Evolutionary conservation across 2,329 filamentous ascomycete genomes (phyloP).

Genomic region (Apiospora hydei): DNA sequence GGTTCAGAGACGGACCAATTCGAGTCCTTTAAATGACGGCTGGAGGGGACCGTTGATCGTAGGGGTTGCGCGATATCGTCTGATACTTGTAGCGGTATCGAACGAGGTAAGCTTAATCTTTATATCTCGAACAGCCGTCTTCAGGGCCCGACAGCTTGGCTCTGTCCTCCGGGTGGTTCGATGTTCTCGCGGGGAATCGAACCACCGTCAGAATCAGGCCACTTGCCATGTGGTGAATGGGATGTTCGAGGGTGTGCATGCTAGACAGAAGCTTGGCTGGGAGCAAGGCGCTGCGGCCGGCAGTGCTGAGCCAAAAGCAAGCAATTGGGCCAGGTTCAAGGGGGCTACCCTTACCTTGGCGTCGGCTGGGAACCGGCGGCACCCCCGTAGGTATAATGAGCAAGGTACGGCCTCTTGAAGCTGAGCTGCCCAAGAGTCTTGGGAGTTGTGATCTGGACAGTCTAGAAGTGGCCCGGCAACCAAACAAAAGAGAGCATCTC

Average conservation of each 20-base stretch:
- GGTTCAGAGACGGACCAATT: neutral
- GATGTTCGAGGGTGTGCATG: neutral
- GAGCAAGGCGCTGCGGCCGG: neutral
- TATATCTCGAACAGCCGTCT: constrained; percentile 20
- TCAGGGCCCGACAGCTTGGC: constrained; percentile 23
- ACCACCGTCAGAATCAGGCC: constrained; percentile 28
- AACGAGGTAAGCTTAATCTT: constrained; percentile 22
- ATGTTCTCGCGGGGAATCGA: neutral
- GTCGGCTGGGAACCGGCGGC: neutral
- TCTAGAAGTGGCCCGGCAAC: neutral
- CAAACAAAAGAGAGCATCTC: neutral
- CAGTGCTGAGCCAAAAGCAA: constrained; percentile 12
- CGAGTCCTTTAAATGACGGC: neutral
- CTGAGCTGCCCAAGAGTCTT: neutral
- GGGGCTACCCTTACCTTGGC: neutral
- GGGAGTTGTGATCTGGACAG: neutral
- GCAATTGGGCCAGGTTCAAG: neutral
- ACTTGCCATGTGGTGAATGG: constrained; percentile 26
- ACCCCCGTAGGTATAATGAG: neutral
- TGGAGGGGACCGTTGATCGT: neutral
- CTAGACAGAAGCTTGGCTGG: constrained; percentile 20
- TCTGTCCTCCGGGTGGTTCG: constrained; percentile 18
- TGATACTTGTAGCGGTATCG: constrained; percentile 14
- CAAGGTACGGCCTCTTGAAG: neutral
- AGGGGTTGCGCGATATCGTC: constrained; percentile 15